A percentile compares a stretch with the other conserved stretches of the same genome.
phyloP scores from a whole-genome alignment of 192 early-diverging fungal genomes.

The Gryganskiella cystojenkinii region DNA sequence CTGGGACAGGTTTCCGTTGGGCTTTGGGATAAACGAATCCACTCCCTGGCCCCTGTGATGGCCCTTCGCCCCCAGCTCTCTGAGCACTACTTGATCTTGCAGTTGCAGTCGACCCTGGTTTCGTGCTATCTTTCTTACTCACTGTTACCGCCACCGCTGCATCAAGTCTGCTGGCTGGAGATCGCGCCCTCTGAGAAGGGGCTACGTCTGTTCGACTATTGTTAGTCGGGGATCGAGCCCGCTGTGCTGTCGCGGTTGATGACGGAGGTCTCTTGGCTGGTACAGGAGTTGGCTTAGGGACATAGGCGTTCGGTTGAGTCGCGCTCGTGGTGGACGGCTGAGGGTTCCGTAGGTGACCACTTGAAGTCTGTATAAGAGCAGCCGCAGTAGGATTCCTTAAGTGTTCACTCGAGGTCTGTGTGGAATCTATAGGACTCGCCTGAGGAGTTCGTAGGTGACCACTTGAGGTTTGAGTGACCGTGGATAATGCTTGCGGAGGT shows the following conservation, averaged over 20 bases:
- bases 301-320: constrained; percentile 25
- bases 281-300: constrained; percentile 10
- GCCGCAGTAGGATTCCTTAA: not conserved
- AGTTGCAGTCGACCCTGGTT: too few relatives aligned
- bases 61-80: not conserved
- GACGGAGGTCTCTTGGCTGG: not conserved
- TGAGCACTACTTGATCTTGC: too few relatives aligned
- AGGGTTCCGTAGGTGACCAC: constrained; percentile 18
- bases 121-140: not conserved
- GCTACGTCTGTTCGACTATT: not conserved
- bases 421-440: not conserved
- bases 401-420: constrained; percentile 25
- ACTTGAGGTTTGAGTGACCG: not conserved
- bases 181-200: too few relatives aligned
- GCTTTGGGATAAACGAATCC: constrained; percentile 45
- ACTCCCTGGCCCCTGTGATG: not conserved
- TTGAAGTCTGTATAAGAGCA: not conserved
- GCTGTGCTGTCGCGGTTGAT: not conserved
- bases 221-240: constrained; percentile 9
- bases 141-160: not conserved
- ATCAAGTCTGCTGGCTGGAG: not conserved
- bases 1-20: constrained; percentile 35
- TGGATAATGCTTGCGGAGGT: not conserved
- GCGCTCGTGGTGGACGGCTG: not conserved
- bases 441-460: constrained; percentile 15